Evolutionary conservation across 2,329 filamentous ascomycete genomes (phyloP).

Genomic region (Curvularia sp.): DNA sequence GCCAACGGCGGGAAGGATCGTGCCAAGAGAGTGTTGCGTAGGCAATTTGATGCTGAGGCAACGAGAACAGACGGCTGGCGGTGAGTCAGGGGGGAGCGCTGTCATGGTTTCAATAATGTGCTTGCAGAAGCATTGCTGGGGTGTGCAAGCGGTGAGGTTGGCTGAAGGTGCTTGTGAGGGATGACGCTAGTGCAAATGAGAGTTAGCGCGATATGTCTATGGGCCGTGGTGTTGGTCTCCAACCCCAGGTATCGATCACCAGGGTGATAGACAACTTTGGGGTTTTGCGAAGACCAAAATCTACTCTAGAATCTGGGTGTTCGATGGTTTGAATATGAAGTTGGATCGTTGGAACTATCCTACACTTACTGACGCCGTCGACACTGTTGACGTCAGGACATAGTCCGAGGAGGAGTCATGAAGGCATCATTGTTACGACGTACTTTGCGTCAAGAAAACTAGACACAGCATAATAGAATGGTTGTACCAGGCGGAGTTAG

Average conservation of each 20-base stretch:
- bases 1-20: slow-evolving; percentile 2
- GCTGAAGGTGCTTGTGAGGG: background rate
- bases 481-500: too few relatives aligned
- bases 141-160: slow-evolving; percentile 5
- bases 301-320: background rate
- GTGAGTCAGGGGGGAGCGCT: background rate
- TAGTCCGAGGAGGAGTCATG: slow-evolving; percentile 8
- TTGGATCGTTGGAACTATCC: background rate
- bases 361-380: slow-evolving; percentile 1
- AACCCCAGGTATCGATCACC: background rate
- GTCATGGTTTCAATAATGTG: background rate
- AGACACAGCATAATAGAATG: background rate
- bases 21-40: slow-evolving; percentile 7
- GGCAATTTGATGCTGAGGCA: background rate
- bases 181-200: background rate
- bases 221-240: background rate
- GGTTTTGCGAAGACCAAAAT: too few relatives aligned
- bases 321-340: background rate
- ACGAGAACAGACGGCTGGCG: background rate
- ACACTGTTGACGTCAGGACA: slow-evolving; percentile 22
- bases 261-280: background rate
- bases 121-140: background rate
- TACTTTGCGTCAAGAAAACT: slow-evolving; percentile 4
- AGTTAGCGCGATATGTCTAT: background rate
- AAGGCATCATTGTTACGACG: slow-evolving; percentile 20